Percentiles rank a stretch among this genome's conserved stretches.
Evolutionary conservation across 2,329 filamentous ascomycete species (phyloP).

Genomic region (Xylariaceae sp.): DNA sequence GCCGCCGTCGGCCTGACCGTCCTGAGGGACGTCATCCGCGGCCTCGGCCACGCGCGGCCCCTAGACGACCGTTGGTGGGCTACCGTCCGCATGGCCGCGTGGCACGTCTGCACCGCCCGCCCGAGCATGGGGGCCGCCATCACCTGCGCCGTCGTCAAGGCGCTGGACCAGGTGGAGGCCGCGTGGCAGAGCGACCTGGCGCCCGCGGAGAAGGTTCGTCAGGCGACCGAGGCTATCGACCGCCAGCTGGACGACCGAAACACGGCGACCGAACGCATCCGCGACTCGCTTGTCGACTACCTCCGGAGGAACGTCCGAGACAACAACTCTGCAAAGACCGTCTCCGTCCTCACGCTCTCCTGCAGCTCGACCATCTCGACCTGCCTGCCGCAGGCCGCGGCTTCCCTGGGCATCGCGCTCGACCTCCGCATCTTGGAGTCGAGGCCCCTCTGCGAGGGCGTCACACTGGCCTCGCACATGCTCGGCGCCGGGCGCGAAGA

Average conservation of each 20-base stretch:
- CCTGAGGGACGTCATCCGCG: constrained; percentile 38
- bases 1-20: constrained; percentile 44
- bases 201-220: constrained; percentile 17
- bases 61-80: constrained; percentile 44
- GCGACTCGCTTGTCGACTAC: constrained; percentile 26
- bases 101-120: constrained; percentile 59
- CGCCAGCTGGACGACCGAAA: constrained; percentile 12
- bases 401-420: constrained; percentile 29
- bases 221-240: constrained; percentile 16
- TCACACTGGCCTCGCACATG: constrained; percentile 42
- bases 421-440: constrained; percentile 59
- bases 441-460: constrained; percentile 58
- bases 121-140: constrained; percentile 60
- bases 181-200: constrained; percentile 12
- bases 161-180: constrained; percentile 32
- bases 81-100: constrained; percentile 46
- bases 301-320: constrained; percentile 16
- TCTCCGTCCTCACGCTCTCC: constrained; percentile 53
- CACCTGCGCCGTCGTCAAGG: constrained; percentile 38
- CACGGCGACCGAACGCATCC: constrained; percentile 21
- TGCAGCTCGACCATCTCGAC: constrained; percentile 53
- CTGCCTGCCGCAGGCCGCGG: constrained; percentile 36
- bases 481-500: constrained; percentile 9
- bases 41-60: constrained; percentile 19
- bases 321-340: constrained; percentile 6